phyloP scores from a whole-genome alignment of 495 filamentous ascomycete genomes.

The Neurospora discreta region DNA sequence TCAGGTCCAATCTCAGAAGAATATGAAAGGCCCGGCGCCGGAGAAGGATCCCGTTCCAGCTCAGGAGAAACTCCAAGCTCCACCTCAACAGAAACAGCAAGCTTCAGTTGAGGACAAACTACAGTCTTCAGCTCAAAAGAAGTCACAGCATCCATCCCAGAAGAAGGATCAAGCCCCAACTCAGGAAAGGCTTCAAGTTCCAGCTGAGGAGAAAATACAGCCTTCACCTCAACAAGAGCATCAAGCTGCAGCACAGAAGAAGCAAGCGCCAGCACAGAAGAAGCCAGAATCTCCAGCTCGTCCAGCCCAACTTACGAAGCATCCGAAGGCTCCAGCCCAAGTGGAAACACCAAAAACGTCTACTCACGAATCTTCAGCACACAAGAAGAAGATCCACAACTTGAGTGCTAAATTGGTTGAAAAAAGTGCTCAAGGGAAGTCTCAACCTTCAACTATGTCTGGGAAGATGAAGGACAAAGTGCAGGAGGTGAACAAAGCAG shows the following conservation, averaged over 20 bases:
- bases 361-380: background rate
- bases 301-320: background rate
- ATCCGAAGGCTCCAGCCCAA: background rate
- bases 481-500: background rate
- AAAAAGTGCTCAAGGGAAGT: background rate
- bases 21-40: background rate
- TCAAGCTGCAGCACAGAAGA: background rate
- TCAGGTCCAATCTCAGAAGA: background rate
- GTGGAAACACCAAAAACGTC: background rate
- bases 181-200: too few relatives aligned
- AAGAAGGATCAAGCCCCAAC: too few relatives aligned
- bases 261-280: background rate
- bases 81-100: background rate
- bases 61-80: background rate
- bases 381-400: background rate
- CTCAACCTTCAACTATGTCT: background rate
- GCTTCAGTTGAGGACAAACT: background rate
- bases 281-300: background rate
- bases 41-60: background rate
- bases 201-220: background rate
- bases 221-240: too few relatives aligned
- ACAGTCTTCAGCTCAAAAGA: background rate
- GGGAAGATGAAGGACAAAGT: background rate
- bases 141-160: background rate
- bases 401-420: background rate